A percentile compares a stretch with the other conserved stretches of the same genome.
Evolutionary conservation across 441 rosid species (phyloP).

Genomic region (Capsella rubella): DNA sequence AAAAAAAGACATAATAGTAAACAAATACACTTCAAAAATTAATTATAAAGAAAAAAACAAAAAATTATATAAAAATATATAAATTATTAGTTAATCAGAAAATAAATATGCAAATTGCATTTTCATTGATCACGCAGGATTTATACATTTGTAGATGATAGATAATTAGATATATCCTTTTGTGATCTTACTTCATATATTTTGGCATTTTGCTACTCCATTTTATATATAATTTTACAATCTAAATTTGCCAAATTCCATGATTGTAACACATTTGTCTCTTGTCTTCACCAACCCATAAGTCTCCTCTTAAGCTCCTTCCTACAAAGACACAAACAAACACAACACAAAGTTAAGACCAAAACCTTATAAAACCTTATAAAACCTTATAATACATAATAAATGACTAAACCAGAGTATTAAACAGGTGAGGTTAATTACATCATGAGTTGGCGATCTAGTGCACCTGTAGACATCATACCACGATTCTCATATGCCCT

Average conservation of each 20-base stretch:
- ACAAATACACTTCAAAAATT: no score
- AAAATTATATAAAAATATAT: no score
- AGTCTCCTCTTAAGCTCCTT: slow-evolving; percentile 45
- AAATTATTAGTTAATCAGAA: no score
- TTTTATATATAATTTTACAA: background rate
- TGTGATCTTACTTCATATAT: background rate
- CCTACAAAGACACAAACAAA: slow-evolving; percentile 30
- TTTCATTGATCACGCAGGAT: slow-evolving; percentile 15
- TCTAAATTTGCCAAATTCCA: no score
- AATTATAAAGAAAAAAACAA: no score
- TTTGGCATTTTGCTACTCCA: background rate
- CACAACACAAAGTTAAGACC: slow-evolving; percentile 22
- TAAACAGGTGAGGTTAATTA: background rate
- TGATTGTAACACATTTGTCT: slow-evolving; percentile 15
- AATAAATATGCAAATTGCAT: background rate
- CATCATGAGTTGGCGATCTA: slow-evolving; percentile 78
- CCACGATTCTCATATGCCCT: slow-evolving; percentile 95
- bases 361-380: background rate
- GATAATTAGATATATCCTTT: slow-evolving; percentile 7
- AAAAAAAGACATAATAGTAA: no score
- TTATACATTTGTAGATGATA: slow-evolving; percentile 5
- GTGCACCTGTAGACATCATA: slow-evolving; percentile 60
- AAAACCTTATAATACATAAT: background rate
- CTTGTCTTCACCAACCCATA: slow-evolving; percentile 26
- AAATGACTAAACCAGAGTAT: background rate